Conservation (phyloP, 345 rosid genomes). For the Xanthoceras sorbifolium region DNA sequence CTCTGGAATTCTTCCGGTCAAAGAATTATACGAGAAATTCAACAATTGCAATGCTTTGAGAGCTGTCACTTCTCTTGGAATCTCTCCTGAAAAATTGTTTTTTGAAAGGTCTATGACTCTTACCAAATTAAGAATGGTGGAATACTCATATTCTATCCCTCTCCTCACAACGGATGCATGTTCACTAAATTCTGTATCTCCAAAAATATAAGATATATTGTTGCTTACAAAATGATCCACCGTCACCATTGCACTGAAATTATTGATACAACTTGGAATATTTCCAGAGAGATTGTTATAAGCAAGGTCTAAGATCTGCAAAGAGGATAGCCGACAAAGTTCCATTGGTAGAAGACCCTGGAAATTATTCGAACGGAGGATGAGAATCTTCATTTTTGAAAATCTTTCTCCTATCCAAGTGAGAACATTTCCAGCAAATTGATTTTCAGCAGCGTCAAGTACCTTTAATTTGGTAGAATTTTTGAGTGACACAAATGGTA, state of each 20-base stretch:
- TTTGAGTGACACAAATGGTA: not conserved
- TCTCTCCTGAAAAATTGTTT: slow-evolving; percentile 16
- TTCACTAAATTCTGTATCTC: not conserved
- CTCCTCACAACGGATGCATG: slow-evolving; percentile 19
- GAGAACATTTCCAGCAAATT: slow-evolving; percentile 8
- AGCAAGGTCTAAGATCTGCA: slow-evolving; percentile 20
- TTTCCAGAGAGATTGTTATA: slow-evolving; percentile 13
- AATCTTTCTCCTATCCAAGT: slow-evolving; percentile 15
- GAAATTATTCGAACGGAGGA: slow-evolving; percentile 20
- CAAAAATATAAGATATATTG: too few species aligned
- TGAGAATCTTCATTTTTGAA: not conserved
- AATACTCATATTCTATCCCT: slow-evolving; percentile 25
- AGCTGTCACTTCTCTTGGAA: slow-evolving; percentile 21
- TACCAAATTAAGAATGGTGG: slow-evolving; percentile 9
- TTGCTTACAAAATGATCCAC: not conserved
- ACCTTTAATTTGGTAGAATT: not conserved
- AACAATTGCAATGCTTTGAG: slow-evolving; percentile 17
- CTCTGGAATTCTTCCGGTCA: slow-evolving; percentile 18
- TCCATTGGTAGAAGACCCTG: slow-evolving; percentile 20
- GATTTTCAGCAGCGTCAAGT: slow-evolving; percentile 6
- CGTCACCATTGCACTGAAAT: not conserved
- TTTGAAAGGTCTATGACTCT: slow-evolving; percentile 28
- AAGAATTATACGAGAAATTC: slow-evolving; percentile 32
- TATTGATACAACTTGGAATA: slow-evolving; percentile 18
- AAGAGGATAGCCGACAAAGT: slow-evolving; percentile 3